Evolutionary conservation across 2,329 filamentous ascomycete genomes (phyloP).

Genomic region (Emergomyces africanus): DNA sequence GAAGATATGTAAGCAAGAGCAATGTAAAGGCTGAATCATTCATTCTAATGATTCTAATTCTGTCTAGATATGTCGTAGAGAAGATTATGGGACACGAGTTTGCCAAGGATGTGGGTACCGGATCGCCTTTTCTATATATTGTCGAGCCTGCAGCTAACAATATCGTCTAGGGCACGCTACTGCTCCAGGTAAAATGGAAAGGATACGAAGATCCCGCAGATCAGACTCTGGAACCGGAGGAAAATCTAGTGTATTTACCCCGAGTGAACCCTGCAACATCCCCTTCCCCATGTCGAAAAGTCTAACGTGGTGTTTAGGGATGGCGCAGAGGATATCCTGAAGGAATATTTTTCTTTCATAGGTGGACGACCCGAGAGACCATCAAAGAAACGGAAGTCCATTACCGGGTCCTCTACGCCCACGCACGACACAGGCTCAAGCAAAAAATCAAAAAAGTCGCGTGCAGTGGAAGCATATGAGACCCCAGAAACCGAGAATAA

Average conservation of each 20-base stretch:
- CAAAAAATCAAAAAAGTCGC: slow-evolving; percentile 20
- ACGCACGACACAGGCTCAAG: slow-evolving; percentile 12
- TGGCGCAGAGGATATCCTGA: slow-evolving; percentile 27
- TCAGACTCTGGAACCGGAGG: slow-evolving; percentile 35
- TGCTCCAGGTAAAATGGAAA: slow-evolving; percentile 36
- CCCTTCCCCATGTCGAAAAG: neutral
- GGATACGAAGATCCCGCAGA: slow-evolving; percentile 33
- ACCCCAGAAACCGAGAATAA: slow-evolving; percentile 13
- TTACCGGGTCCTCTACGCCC: slow-evolving; percentile 17
- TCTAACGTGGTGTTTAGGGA: slow-evolving; percentile 19
- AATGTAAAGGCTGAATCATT: neutral
- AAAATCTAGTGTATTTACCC: slow-evolving; percentile 21
- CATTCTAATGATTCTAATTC: neutral
- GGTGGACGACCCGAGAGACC: slow-evolving; percentile 28
- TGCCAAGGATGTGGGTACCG: slow-evolving; percentile 21
- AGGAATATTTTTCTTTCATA: slow-evolving; percentile 29
- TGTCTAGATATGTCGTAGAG: slow-evolving; percentile 29
- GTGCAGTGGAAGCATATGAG: slow-evolving; percentile 11
- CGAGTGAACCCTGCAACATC: neutral
- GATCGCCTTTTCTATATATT: slow-evolving; percentile 1
- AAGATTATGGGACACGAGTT: slow-evolving; percentile 27
- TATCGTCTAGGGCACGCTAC: slow-evolving; percentile 22
- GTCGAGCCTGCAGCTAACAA: slow-evolving; percentile 3
- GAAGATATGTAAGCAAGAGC: slow-evolving; percentile 23
- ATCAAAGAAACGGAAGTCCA: slow-evolving; percentile 14